Conservation (phyloP, 441 rosid genomes). For the Populus hybrid region DNA sequence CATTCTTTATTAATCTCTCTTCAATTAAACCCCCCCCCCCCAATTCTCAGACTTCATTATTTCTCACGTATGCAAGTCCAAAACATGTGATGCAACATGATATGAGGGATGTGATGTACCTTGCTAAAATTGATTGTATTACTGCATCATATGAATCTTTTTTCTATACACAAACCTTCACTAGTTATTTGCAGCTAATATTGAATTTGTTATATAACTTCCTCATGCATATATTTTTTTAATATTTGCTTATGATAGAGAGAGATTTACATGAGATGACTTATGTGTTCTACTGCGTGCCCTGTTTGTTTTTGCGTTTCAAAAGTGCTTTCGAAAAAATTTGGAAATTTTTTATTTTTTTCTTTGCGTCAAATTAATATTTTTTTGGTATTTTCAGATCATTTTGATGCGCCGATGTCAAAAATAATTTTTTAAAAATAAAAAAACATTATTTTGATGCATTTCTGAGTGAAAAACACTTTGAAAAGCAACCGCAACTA, state of each 20-base stretch:
- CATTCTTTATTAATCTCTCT: neutral
- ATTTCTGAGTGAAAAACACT: too few relatives aligned
- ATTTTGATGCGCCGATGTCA: too few relatives aligned
- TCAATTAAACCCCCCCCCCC: neutral
- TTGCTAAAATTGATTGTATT: neutral
- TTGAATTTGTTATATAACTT: neutral
- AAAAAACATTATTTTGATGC: too few relatives aligned
- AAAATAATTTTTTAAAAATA: too few relatives aligned
- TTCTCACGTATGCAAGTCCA: neutral
- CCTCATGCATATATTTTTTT: neutral
- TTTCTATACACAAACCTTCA: neutral
- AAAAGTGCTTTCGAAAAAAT: too few relatives aligned
- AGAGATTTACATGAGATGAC: neutral
- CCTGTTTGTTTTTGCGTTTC: too few relatives aligned
- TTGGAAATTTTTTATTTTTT: too few relatives aligned
- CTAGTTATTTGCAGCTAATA: neutral
- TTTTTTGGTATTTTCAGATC: too few relatives aligned
- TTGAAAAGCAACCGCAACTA: too few relatives aligned
- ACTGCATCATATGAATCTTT: neutral
- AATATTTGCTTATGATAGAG: neutral
- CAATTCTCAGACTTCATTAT: neutral
- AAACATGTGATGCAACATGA: neutral
- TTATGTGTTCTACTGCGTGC: neutral
- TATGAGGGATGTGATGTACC: neutral
- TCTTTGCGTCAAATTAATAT: too few relatives aligned